Evolutionary conservation across 2,329 filamentous ascomycete genomes (phyloP), one percentile per base, ranked within the genome.

Genomic region (Pseudocercospora vitis): DNA sequence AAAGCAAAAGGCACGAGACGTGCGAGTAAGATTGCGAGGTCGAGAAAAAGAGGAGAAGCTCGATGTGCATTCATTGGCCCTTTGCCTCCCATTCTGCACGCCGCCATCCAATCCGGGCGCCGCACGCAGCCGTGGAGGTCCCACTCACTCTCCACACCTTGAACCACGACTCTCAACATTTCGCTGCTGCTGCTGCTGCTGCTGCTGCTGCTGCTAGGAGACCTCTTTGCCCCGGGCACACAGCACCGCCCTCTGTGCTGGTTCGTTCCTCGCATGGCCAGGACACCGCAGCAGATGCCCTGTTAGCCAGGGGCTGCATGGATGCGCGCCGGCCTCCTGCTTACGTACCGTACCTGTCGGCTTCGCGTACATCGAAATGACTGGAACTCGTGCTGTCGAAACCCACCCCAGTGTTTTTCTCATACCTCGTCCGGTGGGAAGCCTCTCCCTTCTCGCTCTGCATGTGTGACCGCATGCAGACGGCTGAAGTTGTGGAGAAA

Each of bases 21-120:
- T 48, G 47, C 53, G 48, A 55, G 48, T 55, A 51, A 55, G 48
- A 50, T 42, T 26, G 53, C 46, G 48, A 51, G 40, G 11, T 47
- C n/a, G n/a, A 24, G 48, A 33, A 47, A 33, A 48, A 55, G 44
- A 33, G 40, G 28, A 29, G 28, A 21, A 42, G 39, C 19, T 32
- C 24, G 26, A 39, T 32, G 21, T 16, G 32, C 40, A 48, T 21
- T 42, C 29, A 56, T 50, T 56, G 46, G 54, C 23, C 37, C 45
- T 28, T 37, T 49, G 4, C 21, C 45, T 18, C 14, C 28, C 54
- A 37, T 16, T 32, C 31, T 50, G 49, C 48, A 16, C 7, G 18
- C 31, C 12, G 29, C 33, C 48, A 50, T 29, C 44, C 44, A 47
- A 47, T 47, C 44, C 26, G 19, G 35, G 21, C 48, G 48, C 48